These are phyloP conservation scores for Pyrus hybrid DNA, from an alignment of 331 rosid species.

Conservation along the genomic window DNA sequence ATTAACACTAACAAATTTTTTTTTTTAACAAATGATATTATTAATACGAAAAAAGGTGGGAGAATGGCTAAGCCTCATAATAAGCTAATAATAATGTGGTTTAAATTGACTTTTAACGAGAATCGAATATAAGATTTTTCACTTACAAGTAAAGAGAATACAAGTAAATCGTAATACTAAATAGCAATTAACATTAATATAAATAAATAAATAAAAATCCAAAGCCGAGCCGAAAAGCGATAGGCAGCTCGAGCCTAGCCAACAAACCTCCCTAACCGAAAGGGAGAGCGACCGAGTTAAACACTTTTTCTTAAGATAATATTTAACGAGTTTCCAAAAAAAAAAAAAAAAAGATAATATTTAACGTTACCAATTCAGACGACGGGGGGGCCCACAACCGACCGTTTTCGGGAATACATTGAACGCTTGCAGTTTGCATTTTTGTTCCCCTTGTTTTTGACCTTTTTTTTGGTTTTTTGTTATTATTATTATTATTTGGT, in stretches of 20 bases:
- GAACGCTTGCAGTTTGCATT: too few relatives aligned
- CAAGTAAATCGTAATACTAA: too few relatives aligned
- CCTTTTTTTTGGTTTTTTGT: neutral
- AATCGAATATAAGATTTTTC: neutral
- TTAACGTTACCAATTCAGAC: too few relatives aligned
- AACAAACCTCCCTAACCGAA: conserved; percentile 4
- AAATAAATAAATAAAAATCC: neutral
- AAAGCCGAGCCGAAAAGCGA: conserved; percentile 9
- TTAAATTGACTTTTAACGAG: accelerated
- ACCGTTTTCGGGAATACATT: too few relatives aligned
- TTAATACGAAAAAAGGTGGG: neutral
- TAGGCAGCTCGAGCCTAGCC: neutral
- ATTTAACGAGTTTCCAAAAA: too few relatives aligned
- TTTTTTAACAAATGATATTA: too few relatives aligned
- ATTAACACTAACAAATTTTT: too few relatives aligned
- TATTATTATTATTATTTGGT: neutral
- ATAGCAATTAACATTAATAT: neutral
- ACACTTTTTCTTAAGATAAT: too few relatives aligned
- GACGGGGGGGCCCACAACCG: too few relatives aligned
- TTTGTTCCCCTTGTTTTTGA: neutral
- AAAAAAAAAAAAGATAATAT: too few relatives aligned
- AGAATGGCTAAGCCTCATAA: neutral
- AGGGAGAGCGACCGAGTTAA: neutral
- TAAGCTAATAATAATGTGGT: too few relatives aligned
- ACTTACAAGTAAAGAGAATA: neutral